phyloP scores from a whole-genome alignment of 179 eudicot species.

The Drosera spatulata region DNA sequence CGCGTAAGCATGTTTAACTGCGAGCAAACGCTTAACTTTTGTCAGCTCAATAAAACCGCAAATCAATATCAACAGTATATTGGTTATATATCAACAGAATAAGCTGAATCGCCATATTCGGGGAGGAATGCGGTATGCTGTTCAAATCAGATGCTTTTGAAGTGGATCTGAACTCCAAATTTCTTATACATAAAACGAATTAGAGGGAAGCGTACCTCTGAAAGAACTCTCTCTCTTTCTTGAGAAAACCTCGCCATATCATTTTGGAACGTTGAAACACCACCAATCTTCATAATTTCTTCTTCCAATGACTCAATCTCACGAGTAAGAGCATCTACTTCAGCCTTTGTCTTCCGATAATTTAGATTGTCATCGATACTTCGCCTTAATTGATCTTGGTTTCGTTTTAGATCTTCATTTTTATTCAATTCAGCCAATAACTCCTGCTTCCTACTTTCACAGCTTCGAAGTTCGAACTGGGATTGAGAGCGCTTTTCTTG shows the following conservation, averaged over 20 bases:
- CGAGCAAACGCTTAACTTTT: too few species aligned
- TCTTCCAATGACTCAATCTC: constrained; percentile 75
- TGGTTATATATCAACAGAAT: too few species aligned
- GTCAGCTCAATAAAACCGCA: too few species aligned
- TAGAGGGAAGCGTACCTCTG: constrained; percentile 51
- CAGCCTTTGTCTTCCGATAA: constrained; percentile 54
- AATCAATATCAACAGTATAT: too few species aligned
- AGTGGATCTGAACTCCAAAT: too few species aligned
- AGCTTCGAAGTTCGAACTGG: constrained; percentile 36
- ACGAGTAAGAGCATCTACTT: constrained; percentile 39
- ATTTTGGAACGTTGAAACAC: constrained; percentile 36
- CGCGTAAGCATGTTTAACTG: too few species aligned
- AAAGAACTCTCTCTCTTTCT: constrained; percentile 76
- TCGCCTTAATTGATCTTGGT: constrained; percentile 42
- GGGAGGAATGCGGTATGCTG: too few species aligned
- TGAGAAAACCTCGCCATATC: constrained; percentile 52
- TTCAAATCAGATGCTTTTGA: too few species aligned
- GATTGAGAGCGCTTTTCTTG: constrained; percentile 33
- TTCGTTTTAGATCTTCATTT: constrained; percentile 18
- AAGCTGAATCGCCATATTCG: too few species aligned
- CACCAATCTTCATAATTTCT: constrained; percentile 46
- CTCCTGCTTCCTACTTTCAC: constrained; percentile 38
- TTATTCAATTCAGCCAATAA: constrained; percentile 37
- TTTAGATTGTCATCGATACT: constrained; percentile 62
- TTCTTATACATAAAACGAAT: too few species aligned